phyloP scores from a whole-genome alignment of 2,329 filamentous ascomycete species.

The Claviceps humidiphila region DNA sequence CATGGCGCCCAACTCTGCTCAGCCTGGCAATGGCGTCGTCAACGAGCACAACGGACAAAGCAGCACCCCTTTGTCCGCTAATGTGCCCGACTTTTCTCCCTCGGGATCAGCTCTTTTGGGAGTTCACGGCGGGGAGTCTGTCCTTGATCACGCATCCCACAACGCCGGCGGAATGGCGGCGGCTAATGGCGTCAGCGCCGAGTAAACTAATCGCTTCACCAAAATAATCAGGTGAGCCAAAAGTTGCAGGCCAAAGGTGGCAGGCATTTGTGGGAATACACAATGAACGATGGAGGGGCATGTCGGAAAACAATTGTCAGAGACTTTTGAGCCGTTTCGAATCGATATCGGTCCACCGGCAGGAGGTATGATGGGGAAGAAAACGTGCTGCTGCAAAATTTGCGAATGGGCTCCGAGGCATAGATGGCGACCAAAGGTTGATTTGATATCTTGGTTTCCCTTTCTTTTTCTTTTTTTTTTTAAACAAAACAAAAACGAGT shows the following conservation, averaged over 20 bases:
- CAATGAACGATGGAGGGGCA: neutral
- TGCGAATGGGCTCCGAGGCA: neutral
- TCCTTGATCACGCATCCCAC: neutral
- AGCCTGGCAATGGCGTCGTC: constrained; percentile 22
- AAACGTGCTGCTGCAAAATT: neutral
- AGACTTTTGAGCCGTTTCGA: neutral
- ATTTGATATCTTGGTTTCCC: neutral
- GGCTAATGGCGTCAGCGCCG: constrained; percentile 5
- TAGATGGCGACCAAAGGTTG: neutral
- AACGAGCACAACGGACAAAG: constrained; percentile 11
- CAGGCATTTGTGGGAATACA: neutral
- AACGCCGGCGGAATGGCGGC: constrained; percentile 7
- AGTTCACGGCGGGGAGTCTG: neutral
- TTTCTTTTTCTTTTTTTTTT: neutral
- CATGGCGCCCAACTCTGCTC: constrained; percentile 17
- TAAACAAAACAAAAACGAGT: too few relatives aligned
- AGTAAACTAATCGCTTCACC: neutral
- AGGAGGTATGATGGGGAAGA: neutral
- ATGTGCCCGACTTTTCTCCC: constrained; percentile 27
- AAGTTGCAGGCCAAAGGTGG: neutral
- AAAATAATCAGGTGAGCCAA: neutral
- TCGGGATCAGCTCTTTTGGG: constrained; percentile 10
- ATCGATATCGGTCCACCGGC: neutral
- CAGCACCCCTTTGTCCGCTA: constrained; percentile 23
- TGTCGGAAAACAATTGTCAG: neutral